Percentiles rank a stretch among this genome's conserved stretches.
Conservation (phyloP, 1,139 yeast genomes). For the Casaregolazyma suthepensis region DNA sequence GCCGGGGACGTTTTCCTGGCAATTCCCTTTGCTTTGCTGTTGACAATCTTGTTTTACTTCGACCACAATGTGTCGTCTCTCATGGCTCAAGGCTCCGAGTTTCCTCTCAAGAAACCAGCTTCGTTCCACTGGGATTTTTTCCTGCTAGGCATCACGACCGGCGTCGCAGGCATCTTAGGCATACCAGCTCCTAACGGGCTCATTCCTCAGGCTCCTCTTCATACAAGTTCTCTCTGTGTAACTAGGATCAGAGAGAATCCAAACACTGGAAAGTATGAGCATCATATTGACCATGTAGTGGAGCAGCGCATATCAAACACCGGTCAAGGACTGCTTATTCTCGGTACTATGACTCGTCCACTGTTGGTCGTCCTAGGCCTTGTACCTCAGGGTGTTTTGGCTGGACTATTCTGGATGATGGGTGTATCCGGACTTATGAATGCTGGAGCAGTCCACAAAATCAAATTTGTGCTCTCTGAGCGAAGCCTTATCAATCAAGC, state of each 20-base stretch:
- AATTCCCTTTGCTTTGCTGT: constrained; percentile 79
- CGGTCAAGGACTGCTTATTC: constrained; percentile 71
- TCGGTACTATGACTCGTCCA: constrained; percentile 89
- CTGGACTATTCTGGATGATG: constrained; percentile 92
- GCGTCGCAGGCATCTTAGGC: constrained; percentile 79
- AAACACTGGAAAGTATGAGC: constrained; percentile 14
- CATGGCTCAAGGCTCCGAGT: constrained; percentile 82
- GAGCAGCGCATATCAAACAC: constrained; percentile 87
- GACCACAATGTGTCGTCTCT: constrained; percentile 93
- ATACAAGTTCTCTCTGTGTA: constrained; percentile 71
- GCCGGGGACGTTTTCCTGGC: constrained; percentile 81
- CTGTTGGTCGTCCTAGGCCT: constrained; percentile 69
- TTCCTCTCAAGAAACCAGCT: constrained; percentile 77
- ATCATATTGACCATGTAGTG: constrained; percentile 47
- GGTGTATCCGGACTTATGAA: constrained; percentile 73
- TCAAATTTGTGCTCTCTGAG: constrained; percentile 64
- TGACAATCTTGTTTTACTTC: constrained; percentile 80
- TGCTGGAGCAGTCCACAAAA: constrained; percentile 57
- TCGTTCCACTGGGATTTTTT: constrained; percentile 92
- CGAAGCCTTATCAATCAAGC: constrained; percentile 30
- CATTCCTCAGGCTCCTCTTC: constrained; percentile 95
- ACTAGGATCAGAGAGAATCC: constrained; percentile 36
- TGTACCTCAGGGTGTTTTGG: constrained; percentile 90
- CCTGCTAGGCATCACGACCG: constrained; percentile 78
- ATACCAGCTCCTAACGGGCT: constrained; percentile 95